These are phyloP conservation scores for Alopecurus myosuroides DNA, from an alignment of 176 grass and related monocot genomes.

Conservation along the genomic window DNA sequence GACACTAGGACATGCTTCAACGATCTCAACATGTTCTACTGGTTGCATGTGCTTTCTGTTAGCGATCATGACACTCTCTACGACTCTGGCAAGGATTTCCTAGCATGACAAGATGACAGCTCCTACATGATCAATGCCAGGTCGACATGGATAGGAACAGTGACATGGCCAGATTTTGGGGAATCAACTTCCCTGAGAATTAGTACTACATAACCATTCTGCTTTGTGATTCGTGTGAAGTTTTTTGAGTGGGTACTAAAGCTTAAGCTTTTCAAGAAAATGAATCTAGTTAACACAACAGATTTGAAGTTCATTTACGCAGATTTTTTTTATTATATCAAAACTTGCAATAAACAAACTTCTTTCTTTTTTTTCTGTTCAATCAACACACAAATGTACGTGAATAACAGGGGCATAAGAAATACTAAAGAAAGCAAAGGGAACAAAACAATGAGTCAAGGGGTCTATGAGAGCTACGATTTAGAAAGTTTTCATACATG, in stretches of 20 bases:
- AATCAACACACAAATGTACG: not conserved
- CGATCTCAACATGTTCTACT: not conserved
- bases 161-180: not conserved
- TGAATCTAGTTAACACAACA: not conserved
- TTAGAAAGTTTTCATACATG: not conserved
- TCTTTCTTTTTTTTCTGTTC: not conserved
- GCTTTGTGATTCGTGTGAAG: not conserved
- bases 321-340: no score
- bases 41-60: not conserved
- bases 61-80: not conserved
- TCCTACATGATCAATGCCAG: slow-evolving; percentile 3
- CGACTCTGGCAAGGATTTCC: slow-evolving; percentile 33
- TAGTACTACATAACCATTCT: not conserved
- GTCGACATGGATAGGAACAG: slow-evolving; percentile 18
- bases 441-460: not conserved
- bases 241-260: not conserved
- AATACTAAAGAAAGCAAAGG: not conserved
- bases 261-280: not conserved
- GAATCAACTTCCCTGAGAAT: not conserved
- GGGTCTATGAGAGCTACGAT: not conserved
- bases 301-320: not conserved
- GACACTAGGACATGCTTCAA: slow-evolving; percentile 10
- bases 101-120: slow-evolving; percentile 14
- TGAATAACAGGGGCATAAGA: not conserved
- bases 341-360: not conserved